Evolutionary conservation across 2,329 filamentous ascomycete genomes (phyloP).

Genomic region (Colletotrichum sp.): DNA sequence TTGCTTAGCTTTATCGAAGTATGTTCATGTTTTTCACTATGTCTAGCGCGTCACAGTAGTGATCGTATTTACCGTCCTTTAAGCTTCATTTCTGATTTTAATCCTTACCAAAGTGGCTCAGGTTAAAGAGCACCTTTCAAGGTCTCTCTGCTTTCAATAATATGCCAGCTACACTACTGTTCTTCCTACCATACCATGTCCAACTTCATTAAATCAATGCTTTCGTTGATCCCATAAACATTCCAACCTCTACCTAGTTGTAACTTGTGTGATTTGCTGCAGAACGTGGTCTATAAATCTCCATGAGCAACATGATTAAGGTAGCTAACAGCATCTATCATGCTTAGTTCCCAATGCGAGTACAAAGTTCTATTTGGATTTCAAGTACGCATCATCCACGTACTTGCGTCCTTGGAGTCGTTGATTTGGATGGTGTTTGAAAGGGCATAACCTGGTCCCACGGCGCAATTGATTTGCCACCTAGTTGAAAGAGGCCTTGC

Average conservation of each 20-base stretch:
- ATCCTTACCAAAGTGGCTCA: neutral
- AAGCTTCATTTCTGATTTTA: neutral
- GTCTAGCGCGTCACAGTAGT: neutral
- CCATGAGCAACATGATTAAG: neutral
- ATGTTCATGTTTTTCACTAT: neutral
- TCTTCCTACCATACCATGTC: neutral
- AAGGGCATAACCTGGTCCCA: neutral
- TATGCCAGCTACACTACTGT: accelerated
- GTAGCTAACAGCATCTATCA: neutral
- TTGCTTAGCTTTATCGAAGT: neutral
- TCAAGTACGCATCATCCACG: neutral
- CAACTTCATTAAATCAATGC: neutral
- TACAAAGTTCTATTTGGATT: neutral
- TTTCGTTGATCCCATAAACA: neutral
- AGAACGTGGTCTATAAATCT: neutral
- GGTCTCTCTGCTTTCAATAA: neutral
- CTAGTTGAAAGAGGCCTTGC: neutral
- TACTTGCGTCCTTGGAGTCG: neutral
- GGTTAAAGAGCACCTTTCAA: neutral
- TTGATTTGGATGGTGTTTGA: neutral
- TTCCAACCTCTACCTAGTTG: neutral
- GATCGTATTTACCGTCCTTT: neutral
- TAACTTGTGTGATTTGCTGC: neutral
- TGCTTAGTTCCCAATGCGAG: neutral
- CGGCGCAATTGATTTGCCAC: neutral